Conservation (phyloP, 768 basidiomycete species). For the Tricholoma flavovirens region DNA sequence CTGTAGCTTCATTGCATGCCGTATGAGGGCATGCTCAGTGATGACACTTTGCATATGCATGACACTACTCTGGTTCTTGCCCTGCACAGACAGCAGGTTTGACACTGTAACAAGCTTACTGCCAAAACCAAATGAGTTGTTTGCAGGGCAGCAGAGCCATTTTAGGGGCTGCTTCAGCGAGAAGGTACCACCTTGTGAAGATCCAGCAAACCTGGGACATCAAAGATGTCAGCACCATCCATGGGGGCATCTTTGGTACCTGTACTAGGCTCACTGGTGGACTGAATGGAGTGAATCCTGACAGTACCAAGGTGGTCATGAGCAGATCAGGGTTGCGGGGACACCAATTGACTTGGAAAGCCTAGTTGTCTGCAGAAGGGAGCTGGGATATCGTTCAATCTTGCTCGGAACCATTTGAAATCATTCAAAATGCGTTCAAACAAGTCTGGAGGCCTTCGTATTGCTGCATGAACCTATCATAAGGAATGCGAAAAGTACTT, state of each 20-base stretch:
- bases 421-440: no score
- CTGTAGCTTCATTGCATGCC: slow-evolving; percentile 65
- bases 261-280: slow-evolving; percentile 55
- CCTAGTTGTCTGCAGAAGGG: slow-evolving; percentile 90
- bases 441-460: no score
- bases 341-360: slow-evolving; percentile 96
- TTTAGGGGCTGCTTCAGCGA: slow-evolving; percentile 92
- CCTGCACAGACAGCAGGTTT: slow-evolving; percentile 57
- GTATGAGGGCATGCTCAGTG: slow-evolving; percentile 72
- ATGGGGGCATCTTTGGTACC: slow-evolving; percentile 36
- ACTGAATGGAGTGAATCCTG: slow-evolving; percentile 88
- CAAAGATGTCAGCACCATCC: slow-evolving; percentile 76
- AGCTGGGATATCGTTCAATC: no score
- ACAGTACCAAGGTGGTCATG: slow-evolving; percentile 92
- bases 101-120: slow-evolving; percentile 82
- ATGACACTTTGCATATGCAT: slow-evolving; percentile 76
- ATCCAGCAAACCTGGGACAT: slow-evolving; percentile 50
- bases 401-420: no score
- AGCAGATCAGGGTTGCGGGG: slow-evolving; percentile 84
- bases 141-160: slow-evolving; percentile 85
- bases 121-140: slow-evolving; percentile 85
- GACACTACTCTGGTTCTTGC: slow-evolving; percentile 76
- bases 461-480: no score
- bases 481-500: no score
- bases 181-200: no score